phyloP scores from a whole-genome alignment of 2,329 filamentous ascomycete species.

The Thelonectria discophora region DNA sequence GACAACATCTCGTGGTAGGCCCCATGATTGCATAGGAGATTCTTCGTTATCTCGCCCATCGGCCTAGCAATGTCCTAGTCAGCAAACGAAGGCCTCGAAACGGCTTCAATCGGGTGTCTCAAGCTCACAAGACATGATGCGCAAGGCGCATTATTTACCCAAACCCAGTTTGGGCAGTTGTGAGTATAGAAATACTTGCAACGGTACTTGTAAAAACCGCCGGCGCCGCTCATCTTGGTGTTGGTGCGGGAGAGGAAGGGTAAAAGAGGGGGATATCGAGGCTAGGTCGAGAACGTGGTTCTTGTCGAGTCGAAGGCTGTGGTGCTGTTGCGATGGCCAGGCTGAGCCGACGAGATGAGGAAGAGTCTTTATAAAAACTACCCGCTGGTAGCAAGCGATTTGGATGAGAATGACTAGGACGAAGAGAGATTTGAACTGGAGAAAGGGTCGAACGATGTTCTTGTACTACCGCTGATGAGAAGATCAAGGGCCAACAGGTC shows the following conservation, averaged over 20 bases:
- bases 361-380: constrained; percentile 39
- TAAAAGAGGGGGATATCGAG: constrained; percentile 9
- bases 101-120: neutral
- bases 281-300: constrained; percentile 8
- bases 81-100: constrained; percentile 17
- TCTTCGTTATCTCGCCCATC: constrained; percentile 58
- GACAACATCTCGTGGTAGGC: constrained; percentile 52
- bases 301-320: neutral
- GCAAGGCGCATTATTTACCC: constrained; percentile 60
- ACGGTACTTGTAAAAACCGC: constrained; percentile 62
- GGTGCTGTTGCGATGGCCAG: constrained; percentile 28
- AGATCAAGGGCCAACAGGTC: constrained; percentile 39
- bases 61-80: constrained; percentile 49
- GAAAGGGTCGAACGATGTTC: constrained; percentile 43
- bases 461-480: constrained; percentile 39
- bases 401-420: constrained; percentile 35
- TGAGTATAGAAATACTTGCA: constrained; percentile 64
- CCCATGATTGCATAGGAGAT: constrained; percentile 39
- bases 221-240: constrained; percentile 47
- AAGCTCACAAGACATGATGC: constrained; percentile 58
- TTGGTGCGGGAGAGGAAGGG: constrained; percentile 23
- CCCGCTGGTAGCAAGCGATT: constrained; percentile 38
- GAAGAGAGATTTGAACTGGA: constrained; percentile 35
- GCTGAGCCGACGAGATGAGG: constrained; percentile 28
- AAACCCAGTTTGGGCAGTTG: constrained; percentile 64